Percentiles rank a stretch among this genome's conserved stretches.
Conservation (phyloP, 2,329 filamentous ascomycete genomes). For the Cadophora sp. region DNA sequence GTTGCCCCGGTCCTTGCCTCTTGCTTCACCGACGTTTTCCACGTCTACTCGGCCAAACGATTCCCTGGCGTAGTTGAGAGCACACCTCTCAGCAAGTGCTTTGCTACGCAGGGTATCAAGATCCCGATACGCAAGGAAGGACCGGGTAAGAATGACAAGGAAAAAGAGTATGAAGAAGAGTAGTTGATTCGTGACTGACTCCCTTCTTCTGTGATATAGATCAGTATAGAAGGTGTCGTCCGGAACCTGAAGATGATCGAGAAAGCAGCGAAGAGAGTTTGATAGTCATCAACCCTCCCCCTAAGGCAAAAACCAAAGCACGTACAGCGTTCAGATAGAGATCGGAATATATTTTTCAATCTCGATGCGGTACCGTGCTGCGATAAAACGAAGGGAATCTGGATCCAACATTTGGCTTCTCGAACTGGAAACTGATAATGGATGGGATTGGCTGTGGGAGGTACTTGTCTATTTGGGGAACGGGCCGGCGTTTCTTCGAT, state of each 20-base stretch:
- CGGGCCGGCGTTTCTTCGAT: too few species aligned
- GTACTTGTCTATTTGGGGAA: too few species aligned
- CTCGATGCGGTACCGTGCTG: too few species aligned
- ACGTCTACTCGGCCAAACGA: constrained; percentile 96
- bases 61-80: constrained; percentile 97
- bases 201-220: neutral
- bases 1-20: constrained; percentile 83
- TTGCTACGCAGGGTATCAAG: constrained; percentile 93
- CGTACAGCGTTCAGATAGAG: too few species aligned
- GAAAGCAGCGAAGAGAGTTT: neutral
- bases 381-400: too few species aligned
- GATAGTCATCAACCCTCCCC: too few species aligned
- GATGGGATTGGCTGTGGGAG: too few species aligned
- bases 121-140: constrained; percentile 95
- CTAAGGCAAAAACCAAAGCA: too few species aligned
- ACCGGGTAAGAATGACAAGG: constrained; percentile 37
- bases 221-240: too few species aligned
- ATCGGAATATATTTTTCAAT: too few species aligned
- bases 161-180: constrained; percentile 42
- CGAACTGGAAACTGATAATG: too few species aligned
- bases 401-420: too few species aligned
- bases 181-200: constrained; percentile 16
- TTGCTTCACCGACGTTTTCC: constrained; percentile 87
- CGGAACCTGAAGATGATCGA: neutral
- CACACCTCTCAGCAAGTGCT: constrained; percentile 88